Conservation (phyloP, 106 monocot genomes). For the Chionographis japonica region DNA sequence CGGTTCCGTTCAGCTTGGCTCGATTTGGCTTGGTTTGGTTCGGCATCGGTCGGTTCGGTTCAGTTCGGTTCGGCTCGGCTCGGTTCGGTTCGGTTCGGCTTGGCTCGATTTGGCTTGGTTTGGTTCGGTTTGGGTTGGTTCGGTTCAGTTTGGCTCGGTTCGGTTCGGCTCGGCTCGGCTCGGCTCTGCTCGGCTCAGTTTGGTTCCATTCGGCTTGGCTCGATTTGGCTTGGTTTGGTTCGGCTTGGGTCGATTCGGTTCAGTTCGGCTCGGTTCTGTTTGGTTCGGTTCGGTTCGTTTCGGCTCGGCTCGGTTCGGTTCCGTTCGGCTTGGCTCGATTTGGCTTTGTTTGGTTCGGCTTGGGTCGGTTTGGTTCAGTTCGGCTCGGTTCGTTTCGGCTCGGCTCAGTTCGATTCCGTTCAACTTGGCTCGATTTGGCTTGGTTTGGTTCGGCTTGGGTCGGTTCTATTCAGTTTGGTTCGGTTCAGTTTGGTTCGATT, state of each 20-base stretch:
- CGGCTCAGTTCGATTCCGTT: not conserved
- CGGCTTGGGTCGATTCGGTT: not conserved
- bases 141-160: too few species aligned
- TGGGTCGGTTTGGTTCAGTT: not conserved
- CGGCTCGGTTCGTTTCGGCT: not conserved
- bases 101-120: not conserved
- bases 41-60: too few species aligned
- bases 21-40: not conserved
- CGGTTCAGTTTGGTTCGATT: not conserved
- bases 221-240: not conserved
- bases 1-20: not conserved
- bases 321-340: not conserved
- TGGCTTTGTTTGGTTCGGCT: not conserved
- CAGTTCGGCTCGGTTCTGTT: not conserved
- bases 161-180: slow-evolving; percentile 57
- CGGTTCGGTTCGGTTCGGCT: not conserved
- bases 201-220: not conserved
- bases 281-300: not conserved
- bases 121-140: not conserved
- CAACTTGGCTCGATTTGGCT: not conserved
- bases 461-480: not conserved
- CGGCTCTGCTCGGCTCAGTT: slow-evolving; percentile 18
- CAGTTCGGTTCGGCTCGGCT: not conserved
- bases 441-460: not conserved
- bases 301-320: not conserved